Conservation (phyloP, 116 monocot genomes). For the Iris pallida region DNA sequence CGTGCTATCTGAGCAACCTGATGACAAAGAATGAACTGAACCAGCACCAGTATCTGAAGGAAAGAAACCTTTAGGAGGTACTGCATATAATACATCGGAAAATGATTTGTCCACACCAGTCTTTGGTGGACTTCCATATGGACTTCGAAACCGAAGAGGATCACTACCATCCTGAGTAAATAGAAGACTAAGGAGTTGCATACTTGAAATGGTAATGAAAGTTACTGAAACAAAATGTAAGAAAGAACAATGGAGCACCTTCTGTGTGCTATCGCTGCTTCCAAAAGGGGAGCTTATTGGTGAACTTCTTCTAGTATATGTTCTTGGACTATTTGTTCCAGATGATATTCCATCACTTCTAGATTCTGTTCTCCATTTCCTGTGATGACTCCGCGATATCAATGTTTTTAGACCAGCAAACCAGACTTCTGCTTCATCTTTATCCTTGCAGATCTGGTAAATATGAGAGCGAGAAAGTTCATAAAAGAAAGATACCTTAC, state of each 20-base stretch:
- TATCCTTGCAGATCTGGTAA: constrained; percentile 87
- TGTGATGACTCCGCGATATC: constrained; percentile 65
- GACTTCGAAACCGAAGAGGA: constrained; percentile 53
- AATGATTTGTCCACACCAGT: constrained; percentile 73
- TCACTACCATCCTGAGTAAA: constrained; percentile 68
- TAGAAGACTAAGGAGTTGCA: neutral
- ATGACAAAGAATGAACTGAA: constrained; percentile 77
- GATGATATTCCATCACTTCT: constrained; percentile 75
- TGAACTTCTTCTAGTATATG: constrained; percentile 74
- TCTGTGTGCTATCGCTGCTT: constrained; percentile 55
- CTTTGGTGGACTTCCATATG: constrained; percentile 86
- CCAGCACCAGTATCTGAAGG: constrained; percentile 58
- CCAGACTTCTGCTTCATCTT: constrained; percentile 98
- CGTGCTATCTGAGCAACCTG: constrained; percentile 55
- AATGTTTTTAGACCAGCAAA: constrained; percentile 89
- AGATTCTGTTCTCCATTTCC: constrained; percentile 73
- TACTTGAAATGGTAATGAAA: neutral
- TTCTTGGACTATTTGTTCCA: constrained; percentile 68
- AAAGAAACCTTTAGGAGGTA: constrained; percentile 66
- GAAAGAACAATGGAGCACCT: constrained; percentile 26
- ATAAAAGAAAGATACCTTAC: neutral
- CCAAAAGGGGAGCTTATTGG: constrained; percentile 84
- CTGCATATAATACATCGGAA: constrained; percentile 65
- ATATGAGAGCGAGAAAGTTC: neutral
- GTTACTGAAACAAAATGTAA: constrained; percentile 5